phyloP scores from a whole-genome alignment of 108 stramenopile genomes.

The Skeletonema costatum region DNA sequence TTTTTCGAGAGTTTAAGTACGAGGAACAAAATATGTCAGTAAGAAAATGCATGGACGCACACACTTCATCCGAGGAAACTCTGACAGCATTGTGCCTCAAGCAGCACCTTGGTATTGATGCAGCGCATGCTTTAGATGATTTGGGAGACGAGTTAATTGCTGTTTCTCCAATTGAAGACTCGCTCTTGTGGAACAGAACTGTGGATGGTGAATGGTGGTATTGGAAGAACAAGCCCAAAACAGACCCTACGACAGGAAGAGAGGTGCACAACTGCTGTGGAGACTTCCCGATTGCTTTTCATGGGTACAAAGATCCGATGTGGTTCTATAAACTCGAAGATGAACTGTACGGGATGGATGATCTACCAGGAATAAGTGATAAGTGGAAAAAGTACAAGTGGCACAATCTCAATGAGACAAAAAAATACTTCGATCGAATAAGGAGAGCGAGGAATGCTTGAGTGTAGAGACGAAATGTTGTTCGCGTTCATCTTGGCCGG shows the following conservation, averaged over 20 bases:
- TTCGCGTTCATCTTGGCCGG: background rate
- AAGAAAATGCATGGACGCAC: slow-evolving; percentile 17
- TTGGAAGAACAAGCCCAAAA: slow-evolving; percentile 32
- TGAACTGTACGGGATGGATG: slow-evolving; percentile 13
- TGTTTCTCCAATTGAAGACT: slow-evolving; percentile 24
- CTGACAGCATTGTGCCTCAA: slow-evolving; percentile 40
- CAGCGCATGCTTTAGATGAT: slow-evolving; percentile 21
- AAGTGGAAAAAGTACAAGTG: background rate
- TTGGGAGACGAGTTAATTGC: slow-evolving; percentile 16
- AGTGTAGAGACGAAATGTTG: background rate
- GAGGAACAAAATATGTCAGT: background rate
- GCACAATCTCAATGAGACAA: background rate
- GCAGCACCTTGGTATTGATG: slow-evolving; percentile 20
- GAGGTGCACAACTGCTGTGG: slow-evolving; percentile 35
- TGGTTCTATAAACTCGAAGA: slow-evolving; percentile 33
- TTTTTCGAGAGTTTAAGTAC: slow-evolving; percentile 25
- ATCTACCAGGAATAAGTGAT: background rate
- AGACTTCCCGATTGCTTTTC: slow-evolving; percentile 34
- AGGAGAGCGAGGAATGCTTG: background rate
- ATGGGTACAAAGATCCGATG: slow-evolving; percentile 32
- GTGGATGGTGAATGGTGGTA: slow-evolving; percentile 49
- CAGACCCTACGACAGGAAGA: slow-evolving; percentile 7
- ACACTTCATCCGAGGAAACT: slow-evolving; percentile 31
- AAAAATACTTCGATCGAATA: background rate
- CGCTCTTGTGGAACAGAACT: slow-evolving; percentile 33